Evolutionary conservation across 768 basidiomycete species (phyloP).

Genomic region (Epithele typhae): DNA sequence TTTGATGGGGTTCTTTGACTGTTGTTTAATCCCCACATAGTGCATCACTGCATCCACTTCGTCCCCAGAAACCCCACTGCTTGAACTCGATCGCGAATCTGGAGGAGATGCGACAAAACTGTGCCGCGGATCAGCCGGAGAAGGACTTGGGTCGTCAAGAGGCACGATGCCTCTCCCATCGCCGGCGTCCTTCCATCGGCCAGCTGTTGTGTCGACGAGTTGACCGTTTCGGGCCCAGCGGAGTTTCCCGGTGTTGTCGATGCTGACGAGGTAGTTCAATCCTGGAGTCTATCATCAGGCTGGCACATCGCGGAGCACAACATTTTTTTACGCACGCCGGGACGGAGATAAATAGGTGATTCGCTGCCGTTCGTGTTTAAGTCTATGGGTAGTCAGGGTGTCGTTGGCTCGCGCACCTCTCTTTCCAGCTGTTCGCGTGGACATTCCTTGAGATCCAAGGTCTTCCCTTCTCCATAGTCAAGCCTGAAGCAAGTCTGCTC

Average conservation of each 20-base stretch:
- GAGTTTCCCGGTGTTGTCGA: slow-evolving; percentile 49
- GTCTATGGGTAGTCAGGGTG: slow-evolving; percentile 1
- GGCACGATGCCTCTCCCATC: slow-evolving; percentile 51
- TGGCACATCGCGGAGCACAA: neutral
- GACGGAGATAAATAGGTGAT: slow-evolving; percentile 41
- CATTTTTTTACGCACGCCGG: slow-evolving; percentile 38
- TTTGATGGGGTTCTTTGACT: slow-evolving; percentile 34
- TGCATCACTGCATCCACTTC: slow-evolving; percentile 37
- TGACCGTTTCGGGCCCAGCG: slow-evolving; percentile 56
- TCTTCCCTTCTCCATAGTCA: slow-evolving; percentile 55
- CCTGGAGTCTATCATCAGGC: slow-evolving; percentile 29
- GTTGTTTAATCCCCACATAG: slow-evolving; percentile 32
- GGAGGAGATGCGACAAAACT: slow-evolving; percentile 11
- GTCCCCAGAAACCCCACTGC: slow-evolving; percentile 4
- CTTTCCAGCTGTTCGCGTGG: slow-evolving; percentile 55
- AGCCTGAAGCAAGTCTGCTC: slow-evolving; percentile 39
- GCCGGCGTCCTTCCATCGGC: slow-evolving; percentile 59
- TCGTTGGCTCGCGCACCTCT: slow-evolving; percentile 34
- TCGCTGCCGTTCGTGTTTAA: slow-evolving; percentile 26
- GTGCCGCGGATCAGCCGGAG: slow-evolving; percentile 6
- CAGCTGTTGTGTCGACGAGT: slow-evolving; percentile 56
- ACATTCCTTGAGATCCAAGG: slow-evolving; percentile 53
- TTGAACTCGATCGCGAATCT: slow-evolving; percentile 14
- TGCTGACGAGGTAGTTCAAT: slow-evolving; percentile 59
- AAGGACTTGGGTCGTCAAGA: slow-evolving; percentile 15